Evolutionary conservation across 176 grass and related monocot genomes (phyloP), one percentile per base, ranked within the genome.

Genomic region (Carex cristatella): DNA sequence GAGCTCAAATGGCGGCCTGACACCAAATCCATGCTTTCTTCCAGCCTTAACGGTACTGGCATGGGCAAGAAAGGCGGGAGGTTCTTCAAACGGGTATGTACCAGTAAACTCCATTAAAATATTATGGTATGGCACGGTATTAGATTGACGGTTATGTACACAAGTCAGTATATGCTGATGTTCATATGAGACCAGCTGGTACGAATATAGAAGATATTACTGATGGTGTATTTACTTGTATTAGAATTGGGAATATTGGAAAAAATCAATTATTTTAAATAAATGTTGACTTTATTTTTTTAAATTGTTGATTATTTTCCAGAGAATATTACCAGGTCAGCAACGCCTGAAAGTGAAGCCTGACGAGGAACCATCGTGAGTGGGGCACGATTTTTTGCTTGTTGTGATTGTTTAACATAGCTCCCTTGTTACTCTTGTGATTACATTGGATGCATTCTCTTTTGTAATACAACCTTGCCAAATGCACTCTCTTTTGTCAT

Each of bases 41-140:
- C 40, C 16, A 92, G 81, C 85, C 93, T 99, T 10, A 28, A 19
- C 9, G 93, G 91, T 40, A 99, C 89, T 18, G 88, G 91, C 33
- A 92, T 99, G 80, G 91, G 93, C 62, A 95, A 87, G 88, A 99
- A 95, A 87, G 96, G 96, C 10, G 89, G 85, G 60, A 90, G 91
- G 46, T 92, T 99, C 89, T 99, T 94, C 88, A 95, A 92, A 99
- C 93, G 91, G 93, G 93, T 95, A 91, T 91, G 91, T 48, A 76
- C 72, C 23, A 54, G 72, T 28, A 54, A 54, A 28, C 9, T 19
- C 10, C 91, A n/a, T 76, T 30, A 3, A 76, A 55, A 76, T 48
- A 53, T 75, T 48, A 28, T 75, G 70, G 30, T 55, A 76, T 76
- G 15, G 37, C 48, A 23, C 23, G 16, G 37, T 72, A 72, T 15